These are phyloP conservation scores for Melaleuca quinquenervia DNA, from an alignment of 345 rosid species.

Conservation along the genomic window DNA sequence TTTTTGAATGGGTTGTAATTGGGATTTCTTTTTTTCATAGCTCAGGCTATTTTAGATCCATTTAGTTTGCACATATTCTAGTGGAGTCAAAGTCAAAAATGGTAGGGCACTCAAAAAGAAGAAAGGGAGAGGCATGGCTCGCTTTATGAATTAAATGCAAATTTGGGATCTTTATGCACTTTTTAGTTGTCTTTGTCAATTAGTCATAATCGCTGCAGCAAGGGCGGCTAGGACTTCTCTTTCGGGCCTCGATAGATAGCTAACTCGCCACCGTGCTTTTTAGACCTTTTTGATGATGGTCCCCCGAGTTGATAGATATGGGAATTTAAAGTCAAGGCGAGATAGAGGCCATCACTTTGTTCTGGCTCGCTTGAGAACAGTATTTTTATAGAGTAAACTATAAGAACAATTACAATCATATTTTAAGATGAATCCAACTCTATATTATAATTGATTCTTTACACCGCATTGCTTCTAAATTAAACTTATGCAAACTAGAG, in stretches of 20 bases:
- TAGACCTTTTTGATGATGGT: neutral
- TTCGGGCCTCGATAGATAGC: neutral
- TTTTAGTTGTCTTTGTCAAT: neutral
- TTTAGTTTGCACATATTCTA: neutral
- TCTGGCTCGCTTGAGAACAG: neutral
- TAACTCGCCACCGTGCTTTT: neutral
- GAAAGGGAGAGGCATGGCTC: neutral
- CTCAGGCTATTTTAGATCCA: neutral
- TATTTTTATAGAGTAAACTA: neutral
- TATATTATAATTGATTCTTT: too few relatives aligned
- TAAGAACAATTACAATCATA: neutral
- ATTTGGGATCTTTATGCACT: neutral
- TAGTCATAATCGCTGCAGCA: neutral
- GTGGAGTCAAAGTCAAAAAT: neutral
- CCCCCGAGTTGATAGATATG: neutral
- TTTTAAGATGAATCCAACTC: neutral
- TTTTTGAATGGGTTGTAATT: too few relatives aligned
- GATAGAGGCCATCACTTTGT: neutral
- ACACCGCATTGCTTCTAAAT: too few relatives aligned
- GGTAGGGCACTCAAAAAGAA: neutral
- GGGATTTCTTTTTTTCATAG: too few relatives aligned
- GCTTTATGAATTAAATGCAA: neutral
- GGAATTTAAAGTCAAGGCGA: neutral
- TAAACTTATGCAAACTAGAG: too few relatives aligned
- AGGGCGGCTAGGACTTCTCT: neutral